phyloP scores from a whole-genome alignment of 768 basidiomycete genomes.

The Lactarius sanguifluus region DNA sequence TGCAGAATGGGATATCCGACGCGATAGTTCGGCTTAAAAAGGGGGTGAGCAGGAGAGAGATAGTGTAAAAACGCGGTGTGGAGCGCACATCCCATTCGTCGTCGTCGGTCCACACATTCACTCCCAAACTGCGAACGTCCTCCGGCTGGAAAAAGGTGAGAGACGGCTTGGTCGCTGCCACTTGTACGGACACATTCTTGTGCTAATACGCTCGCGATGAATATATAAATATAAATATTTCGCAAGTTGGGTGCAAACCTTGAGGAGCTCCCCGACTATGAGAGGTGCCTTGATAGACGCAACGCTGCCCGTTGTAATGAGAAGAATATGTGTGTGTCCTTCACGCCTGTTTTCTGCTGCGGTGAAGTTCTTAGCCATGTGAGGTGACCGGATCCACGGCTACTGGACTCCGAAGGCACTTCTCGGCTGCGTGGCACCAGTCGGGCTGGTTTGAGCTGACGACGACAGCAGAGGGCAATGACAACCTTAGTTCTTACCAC shows the following conservation, averaged over 20 bases:
- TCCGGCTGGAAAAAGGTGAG: slow-evolving; percentile 69
- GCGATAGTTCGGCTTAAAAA: slow-evolving; percentile 58
- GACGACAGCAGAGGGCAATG: too few relatives aligned
- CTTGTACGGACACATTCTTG: slow-evolving; percentile 70
- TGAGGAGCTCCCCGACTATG: slow-evolving; percentile 74
- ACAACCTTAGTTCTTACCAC: too few relatives aligned
- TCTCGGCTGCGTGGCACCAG: too few relatives aligned
- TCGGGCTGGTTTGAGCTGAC: too few relatives aligned
- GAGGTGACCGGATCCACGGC: too few relatives aligned
- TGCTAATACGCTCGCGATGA: slow-evolving; percentile 48
- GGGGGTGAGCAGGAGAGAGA: background rate
- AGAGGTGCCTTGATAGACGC: slow-evolving; percentile 92
- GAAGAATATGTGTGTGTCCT: slow-evolving; percentile 62
- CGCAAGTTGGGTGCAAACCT: slow-evolving; percentile 44
- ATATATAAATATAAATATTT: background rate
- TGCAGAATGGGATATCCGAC: slow-evolving; percentile 93
- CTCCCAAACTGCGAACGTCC: slow-evolving; percentile 51
- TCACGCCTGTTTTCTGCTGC: slow-evolving; percentile 35
- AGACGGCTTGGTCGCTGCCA: slow-evolving; percentile 77
- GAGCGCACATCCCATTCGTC: slow-evolving; percentile 88
- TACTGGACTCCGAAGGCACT: too few relatives aligned
- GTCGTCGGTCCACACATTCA: slow-evolving; percentile 81
- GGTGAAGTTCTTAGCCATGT: slow-evolving; percentile 24
- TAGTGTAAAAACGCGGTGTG: background rate
- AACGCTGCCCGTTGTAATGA: slow-evolving; percentile 93